phyloP scores from a whole-genome alignment of 1,284 basidiomycete genomes.

The Mycena sp. region DNA sequence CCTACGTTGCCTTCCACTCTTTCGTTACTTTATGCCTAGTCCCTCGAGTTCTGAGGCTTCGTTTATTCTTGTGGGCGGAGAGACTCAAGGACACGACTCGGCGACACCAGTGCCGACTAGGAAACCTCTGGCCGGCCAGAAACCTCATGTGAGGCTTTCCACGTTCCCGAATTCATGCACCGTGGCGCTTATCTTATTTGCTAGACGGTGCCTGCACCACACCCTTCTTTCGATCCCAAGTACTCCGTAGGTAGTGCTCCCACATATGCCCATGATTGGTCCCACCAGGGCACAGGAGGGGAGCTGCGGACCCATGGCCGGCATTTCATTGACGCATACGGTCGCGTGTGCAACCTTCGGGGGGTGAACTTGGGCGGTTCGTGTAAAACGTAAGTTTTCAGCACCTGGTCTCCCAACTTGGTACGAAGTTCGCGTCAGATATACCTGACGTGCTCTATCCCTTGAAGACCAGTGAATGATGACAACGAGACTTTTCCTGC shows the following conservation, averaged over 20 bases:
- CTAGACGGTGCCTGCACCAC: background rate
- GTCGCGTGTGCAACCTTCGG: conserved; percentile 79
- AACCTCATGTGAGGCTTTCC: background rate
- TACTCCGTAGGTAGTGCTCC: conserved; percentile 57
- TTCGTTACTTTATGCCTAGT: conserved; percentile 7
- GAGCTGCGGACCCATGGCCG: conserved; percentile 68
- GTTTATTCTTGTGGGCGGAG: conserved; percentile 42
- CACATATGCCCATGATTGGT: conserved; percentile 82
- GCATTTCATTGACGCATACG: conserved; percentile 81
- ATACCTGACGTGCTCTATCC: conserved; percentile 15
- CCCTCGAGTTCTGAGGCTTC: conserved; percentile 42
- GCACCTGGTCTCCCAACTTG: background rate
- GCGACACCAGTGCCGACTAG: conserved; percentile 4
- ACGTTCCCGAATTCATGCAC: too few species aligned
- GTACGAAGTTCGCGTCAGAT: background rate
- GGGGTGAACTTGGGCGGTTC: conserved; percentile 86
- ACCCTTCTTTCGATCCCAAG: conserved; percentile 67
- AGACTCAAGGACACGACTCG: conserved; percentile 13
- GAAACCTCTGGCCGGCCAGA: background rate
- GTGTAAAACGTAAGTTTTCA: conserved; percentile 78
- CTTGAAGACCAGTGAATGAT: conserved; percentile 67
- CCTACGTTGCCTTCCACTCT: background rate
- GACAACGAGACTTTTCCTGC: conserved; percentile 71
- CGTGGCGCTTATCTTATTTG: background rate
- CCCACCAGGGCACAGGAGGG: conserved; percentile 63